Evolutionary conservation across 208 protist species (phyloP).

Genomic region (Polymyxa betae): DNA sequence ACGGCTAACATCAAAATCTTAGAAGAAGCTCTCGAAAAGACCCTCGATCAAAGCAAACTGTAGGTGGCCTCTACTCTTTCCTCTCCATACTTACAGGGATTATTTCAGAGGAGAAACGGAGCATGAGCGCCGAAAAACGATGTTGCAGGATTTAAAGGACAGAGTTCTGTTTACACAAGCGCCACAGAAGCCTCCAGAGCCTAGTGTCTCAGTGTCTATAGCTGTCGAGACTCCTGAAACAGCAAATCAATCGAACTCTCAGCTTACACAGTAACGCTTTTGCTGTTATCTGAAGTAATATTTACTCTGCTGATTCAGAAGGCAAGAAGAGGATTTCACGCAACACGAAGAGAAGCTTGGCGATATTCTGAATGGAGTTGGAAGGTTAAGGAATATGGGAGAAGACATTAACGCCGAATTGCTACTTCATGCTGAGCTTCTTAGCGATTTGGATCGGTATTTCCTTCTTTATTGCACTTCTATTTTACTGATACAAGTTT

Average conservation of each 20-base stretch:
- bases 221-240: constrained; percentile 24
- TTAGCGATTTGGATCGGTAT: constrained; percentile 36
- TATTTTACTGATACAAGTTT: neutral
- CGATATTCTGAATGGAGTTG: constrained; percentile 24
- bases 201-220: neutral
- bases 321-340: neutral
- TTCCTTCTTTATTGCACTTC: neutral
- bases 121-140: neutral
- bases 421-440: constrained; percentile 27
- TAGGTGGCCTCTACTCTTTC: neutral
- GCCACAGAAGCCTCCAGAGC: neutral
- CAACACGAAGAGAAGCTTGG: constrained; percentile 37
- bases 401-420: constrained; percentile 42
- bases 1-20: constrained; percentile 25
- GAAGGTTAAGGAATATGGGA: constrained; percentile 45
- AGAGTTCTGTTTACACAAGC: neutral
- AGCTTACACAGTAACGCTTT: neutral
- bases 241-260: neutral
- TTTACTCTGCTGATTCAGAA: neutral
- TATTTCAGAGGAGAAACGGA: neutral
- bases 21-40: constrained; percentile 2
- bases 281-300: neutral
- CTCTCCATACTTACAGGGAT: neutral
- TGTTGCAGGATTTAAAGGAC: neutral
- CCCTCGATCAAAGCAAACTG: neutral